Evolutionary conservation across 306 rosid species (phyloP), one percentile per base, ranked within the genome.

Genomic region (Dalbergia cochinchinensis): DNA sequence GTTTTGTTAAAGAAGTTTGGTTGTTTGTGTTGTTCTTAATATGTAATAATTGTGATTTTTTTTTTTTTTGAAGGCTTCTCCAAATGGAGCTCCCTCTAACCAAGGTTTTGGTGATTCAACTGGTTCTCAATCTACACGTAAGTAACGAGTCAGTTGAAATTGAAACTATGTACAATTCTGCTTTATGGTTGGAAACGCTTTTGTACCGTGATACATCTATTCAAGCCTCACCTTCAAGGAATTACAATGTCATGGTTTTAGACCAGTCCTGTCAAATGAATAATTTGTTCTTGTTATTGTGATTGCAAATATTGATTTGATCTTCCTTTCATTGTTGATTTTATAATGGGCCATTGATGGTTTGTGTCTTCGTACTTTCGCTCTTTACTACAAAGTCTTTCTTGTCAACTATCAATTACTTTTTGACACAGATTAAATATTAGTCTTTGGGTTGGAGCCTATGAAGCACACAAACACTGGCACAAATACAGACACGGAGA

Each of bases 31-130:
- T 69, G 31, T 75, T 69, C 63, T 47, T 78, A 67, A 57, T 74
- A 65, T 77, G 65, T 69, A 54, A 83, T 53, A 65, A 37, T 45
- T 60, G 48, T 55, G 53, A 65, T 20, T 73, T 0, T 76, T 77
- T 73, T 0, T 76, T 77, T 58, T 22, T 65, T 51, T 87, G 81
- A 75, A 95, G 98, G 89, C 74, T 82, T 89, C 88, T 80, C 93
- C 88, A 86, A 96, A 93, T 81, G 99, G 99, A 87, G 85, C 92
- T 76, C 87, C 91, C 54, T 80, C 69, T 76, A 86, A 80, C 84
- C 97, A 85, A 76, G 85, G 85, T 73, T 51, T 77, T 33, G 84
- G 83, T 64, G 73, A 65, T 79, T 79, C 88, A 12, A 37, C 82
- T n/a, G 92, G 89, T 69, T 86, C 88, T 76, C 96, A 86, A 87